A percentile compares a stretch with the other conserved stretches of the same genome.
Conservation (phyloP, 441 rosid species). For the Gossypium gossypioides region DNA sequence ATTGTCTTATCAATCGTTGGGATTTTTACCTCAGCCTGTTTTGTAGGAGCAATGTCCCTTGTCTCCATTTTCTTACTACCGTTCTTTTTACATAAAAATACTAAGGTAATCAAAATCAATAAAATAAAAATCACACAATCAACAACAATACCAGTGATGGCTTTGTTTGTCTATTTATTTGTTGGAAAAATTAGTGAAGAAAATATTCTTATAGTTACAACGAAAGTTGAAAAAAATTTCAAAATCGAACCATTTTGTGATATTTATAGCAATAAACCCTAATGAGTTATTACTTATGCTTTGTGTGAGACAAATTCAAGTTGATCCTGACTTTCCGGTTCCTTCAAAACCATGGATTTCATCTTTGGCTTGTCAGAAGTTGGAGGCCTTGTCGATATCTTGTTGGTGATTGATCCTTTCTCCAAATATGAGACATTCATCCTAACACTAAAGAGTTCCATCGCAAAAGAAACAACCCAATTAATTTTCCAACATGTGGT, state of each 20-base stretch:
- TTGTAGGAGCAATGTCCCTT: constrained; percentile 10
- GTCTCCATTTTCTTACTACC: constrained; percentile 13
- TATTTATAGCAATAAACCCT: no score
- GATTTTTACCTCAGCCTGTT: constrained; percentile 16
- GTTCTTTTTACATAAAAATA: constrained; percentile 39
- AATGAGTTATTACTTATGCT: no score
- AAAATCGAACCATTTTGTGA: no score
- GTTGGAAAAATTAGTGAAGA: no score
- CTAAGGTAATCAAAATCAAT: constrained; percentile 27
- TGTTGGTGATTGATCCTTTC: neutral
- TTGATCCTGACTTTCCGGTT: no score
- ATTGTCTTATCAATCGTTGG: constrained; percentile 13
- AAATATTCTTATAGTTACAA: no score
- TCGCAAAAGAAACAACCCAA: no score
- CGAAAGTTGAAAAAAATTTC: no score
- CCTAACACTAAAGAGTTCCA: neutral
- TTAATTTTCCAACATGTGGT: neutral
- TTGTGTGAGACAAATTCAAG: no score
- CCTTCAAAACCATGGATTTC: neutral
- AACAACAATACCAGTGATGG: constrained; percentile 50
- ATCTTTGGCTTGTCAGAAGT: neutral
- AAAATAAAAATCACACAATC: constrained; percentile 33
- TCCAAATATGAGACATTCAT: neutral
- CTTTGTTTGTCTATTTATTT: neutral
- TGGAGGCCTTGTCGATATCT: neutral